Evolutionary conservation across 257 asterid species (phyloP).

Genomic region (Echites panduratus): DNA sequence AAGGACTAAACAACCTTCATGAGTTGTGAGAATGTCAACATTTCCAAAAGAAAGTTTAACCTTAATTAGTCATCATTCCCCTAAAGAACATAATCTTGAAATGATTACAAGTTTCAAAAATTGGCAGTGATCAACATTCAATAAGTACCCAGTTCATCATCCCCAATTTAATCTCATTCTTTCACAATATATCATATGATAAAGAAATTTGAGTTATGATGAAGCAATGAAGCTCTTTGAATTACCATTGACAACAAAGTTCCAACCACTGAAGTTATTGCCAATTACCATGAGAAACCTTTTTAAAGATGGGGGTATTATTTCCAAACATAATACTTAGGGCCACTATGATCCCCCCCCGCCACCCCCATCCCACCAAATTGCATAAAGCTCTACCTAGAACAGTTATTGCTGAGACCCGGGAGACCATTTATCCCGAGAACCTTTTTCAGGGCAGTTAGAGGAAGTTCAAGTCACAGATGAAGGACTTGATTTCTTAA

Average conservation of each 20-base stretch:
- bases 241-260: conserved; percentile 6
- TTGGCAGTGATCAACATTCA: too few relatives aligned
- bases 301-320: background rate
- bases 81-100: background rate
- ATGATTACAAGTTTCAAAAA: background rate
- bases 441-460: background rate
- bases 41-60: too few relatives aligned
- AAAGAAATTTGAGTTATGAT: background rate
- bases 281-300: conserved; percentile 1
- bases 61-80: background rate
- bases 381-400: conserved; percentile 15
- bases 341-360: conserved; percentile 9
- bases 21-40: too few relatives aligned
- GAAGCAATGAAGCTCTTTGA: background rate
- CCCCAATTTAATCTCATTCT: too few relatives aligned
- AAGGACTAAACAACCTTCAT: background rate
- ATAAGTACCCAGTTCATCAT: too few relatives aligned
- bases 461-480: background rate
- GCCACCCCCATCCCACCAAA: conserved; percentile 1
- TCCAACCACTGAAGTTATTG: conserved; percentile 18
- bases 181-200: too few relatives aligned
- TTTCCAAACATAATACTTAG: background rate
- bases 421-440: too few relatives aligned
- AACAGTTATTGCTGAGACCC: conserved; percentile 14
- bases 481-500: background rate